Base-by-base conservation (phyloP, 1,284 basidiomycete species). In the Athelia sp. region DNA sequence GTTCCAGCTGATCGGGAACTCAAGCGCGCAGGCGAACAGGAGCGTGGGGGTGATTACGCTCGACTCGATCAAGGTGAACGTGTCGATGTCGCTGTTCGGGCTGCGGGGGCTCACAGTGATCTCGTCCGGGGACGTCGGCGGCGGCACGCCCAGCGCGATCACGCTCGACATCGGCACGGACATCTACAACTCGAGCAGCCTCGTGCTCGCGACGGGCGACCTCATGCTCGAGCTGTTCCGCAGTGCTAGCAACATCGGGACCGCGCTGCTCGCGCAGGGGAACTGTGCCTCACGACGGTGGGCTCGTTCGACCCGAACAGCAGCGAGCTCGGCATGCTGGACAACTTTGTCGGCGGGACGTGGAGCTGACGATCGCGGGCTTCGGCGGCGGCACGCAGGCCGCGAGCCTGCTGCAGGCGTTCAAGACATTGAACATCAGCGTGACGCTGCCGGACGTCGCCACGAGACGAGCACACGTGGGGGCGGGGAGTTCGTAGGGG, bases 51-150 rank as follows among this genome's bases (percentile, higher is more conserved):
- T 74, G 57, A 78, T 90, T 48, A 79, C 79, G 17, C 73, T 90
- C n/a, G 74, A 87, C 59, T 77, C 84, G 2, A 90, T 90, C 62
- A 78, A 79, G 55, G 85, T 91, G 62, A 81, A 87, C 54, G 87
- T 90, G 8, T 71, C 82, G n/a, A 84, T 82, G 4, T 75, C 71
- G 23, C 66, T 91, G 46, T 64, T 72, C 22, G 88, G 87, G 46
- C 63, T 90, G 46, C 75, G 78, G 42, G 75, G 74, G 3, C 69
- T 77, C 58, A 82, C 79, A 2, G 68, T 70, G 11, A 87, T 91
- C 54, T 68, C 75, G 43, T 67, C 62, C 11, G 83, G 90, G 23
- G 87, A 91, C 60, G 84, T 91, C 2, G 58, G 77, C 13, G 86
- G 87, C 48, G 89, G 88, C 21, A 81, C 79, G 3, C 58, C 65